These are phyloP conservation scores for Yueomyces sp. DNA, from an alignment of 1,139 yeast genomes.

Conservation along the genomic window DNA sequence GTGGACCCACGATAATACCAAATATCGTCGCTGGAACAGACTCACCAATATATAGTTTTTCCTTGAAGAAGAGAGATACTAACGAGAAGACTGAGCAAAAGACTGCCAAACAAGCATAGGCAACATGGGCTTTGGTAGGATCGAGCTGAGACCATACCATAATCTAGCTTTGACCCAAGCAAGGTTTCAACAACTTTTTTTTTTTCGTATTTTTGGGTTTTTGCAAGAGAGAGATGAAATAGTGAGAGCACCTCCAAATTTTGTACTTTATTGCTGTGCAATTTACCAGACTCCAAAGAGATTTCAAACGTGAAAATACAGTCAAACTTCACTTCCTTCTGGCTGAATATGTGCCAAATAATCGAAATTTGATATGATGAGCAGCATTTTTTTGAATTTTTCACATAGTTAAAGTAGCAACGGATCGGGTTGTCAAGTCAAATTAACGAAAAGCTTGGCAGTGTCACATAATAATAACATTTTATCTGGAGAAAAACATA, in stretches of 20 bases:
- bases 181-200: background rate
- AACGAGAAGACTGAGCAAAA: slow-evolving; percentile 80
- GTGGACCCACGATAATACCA: slow-evolving; percentile 90
- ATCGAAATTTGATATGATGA: no score
- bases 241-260: slow-evolving; percentile 1
- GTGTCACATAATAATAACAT: no score
- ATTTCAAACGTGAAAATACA: no score
- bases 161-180: background rate
- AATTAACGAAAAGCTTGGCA: no score
- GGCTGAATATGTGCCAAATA: no score
- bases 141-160: slow-evolving; percentile 27
- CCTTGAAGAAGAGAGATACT: slow-evolving; percentile 81
- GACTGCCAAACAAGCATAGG: slow-evolving; percentile 87
- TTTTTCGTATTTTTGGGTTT: background rate
- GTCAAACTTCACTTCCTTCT: no score
- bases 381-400: no score
- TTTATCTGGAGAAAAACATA: no score
- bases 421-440: no score
- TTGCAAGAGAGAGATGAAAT: no score
- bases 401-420: no score
- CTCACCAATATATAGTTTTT: slow-evolving; percentile 82
- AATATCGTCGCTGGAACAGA: slow-evolving; percentile 88
- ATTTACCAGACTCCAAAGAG: no score
- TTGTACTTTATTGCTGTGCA: background rate
- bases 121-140: slow-evolving; percentile 61